Percentiles rank a stretch among this genome's conserved stretches.
Conservation (phyloP, 495 filamentous ascomycete genomes). For the Aeminium ludgeri region DNA sequence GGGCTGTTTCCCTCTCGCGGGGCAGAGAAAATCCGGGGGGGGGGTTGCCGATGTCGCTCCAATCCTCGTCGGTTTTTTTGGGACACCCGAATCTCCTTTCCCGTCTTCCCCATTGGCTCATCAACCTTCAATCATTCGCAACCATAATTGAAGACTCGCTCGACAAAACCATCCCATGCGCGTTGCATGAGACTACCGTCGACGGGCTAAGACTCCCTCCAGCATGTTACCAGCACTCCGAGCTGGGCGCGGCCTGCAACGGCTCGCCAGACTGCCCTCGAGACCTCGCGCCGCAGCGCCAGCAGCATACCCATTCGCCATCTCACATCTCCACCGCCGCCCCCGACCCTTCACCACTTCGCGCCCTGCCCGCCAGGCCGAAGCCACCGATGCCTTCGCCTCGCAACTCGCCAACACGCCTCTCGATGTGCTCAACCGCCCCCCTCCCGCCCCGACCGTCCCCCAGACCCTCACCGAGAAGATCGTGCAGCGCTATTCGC, state of each 20-base stretch:
- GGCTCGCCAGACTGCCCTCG: conserved; percentile 1
- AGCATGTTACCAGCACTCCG: too few relatives aligned
- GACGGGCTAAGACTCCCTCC: too few relatives aligned
- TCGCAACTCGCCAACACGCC: conserved; percentile 22
- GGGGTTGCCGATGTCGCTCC: not conserved
- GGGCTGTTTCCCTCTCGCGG: too few relatives aligned
- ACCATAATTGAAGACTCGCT: too few relatives aligned
- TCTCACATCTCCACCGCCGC: conserved; percentile 10
- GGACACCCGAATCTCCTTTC: not conserved
- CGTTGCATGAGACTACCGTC: too few relatives aligned
- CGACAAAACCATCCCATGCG: too few relatives aligned
- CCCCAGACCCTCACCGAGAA: conserved; percentile 84
- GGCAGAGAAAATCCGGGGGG: too few relatives aligned
- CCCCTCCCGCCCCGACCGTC: conserved; percentile 15
- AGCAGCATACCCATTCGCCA: too few relatives aligned
- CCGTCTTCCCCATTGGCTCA: not conserved
- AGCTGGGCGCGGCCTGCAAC: conserved; percentile 7
- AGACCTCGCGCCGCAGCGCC: too few relatives aligned
- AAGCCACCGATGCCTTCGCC: conserved; percentile 28
- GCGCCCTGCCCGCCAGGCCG: conserved; percentile 3
- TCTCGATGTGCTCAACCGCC: conserved; percentile 21
- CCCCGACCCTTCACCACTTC: conserved; percentile 7
- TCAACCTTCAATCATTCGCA: not conserved
- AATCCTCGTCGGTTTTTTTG: not conserved
- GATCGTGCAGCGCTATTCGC: conserved; percentile 65